Evolutionary conservation across 176 grass and related monocot genomes (phyloP).

Genomic region (Triticum monococcum): DNA sequence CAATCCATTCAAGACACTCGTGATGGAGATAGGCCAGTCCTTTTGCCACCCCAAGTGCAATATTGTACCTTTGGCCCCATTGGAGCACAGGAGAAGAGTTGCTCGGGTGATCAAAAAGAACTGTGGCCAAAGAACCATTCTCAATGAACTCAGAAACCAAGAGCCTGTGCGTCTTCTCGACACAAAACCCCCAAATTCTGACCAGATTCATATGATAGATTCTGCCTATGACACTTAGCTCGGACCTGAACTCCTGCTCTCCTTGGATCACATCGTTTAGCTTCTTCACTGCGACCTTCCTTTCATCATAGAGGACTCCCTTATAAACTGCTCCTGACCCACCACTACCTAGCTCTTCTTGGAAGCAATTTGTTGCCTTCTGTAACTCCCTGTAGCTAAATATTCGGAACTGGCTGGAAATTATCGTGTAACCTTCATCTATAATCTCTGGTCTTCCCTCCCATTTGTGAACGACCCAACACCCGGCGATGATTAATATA

Average conservation of each 20-base stretch:
- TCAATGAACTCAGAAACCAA: constrained; percentile 51
- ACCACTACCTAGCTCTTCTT: constrained; percentile 48
- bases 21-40: constrained; percentile 67
- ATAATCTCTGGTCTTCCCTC: background rate
- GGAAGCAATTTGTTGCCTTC: constrained; percentile 48
- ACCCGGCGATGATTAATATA: constrained; percentile 26
- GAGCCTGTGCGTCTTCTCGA: constrained; percentile 28
- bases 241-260: constrained; percentile 57
- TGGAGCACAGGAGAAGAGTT: background rate
- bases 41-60: constrained; percentile 50
- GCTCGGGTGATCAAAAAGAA: constrained; percentile 14
- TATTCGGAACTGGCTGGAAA: constrained; percentile 41
- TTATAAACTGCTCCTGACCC: constrained; percentile 51
- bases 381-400: constrained; percentile 62
- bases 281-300: constrained; percentile 57
- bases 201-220: constrained; percentile 61
- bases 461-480: constrained; percentile 38
- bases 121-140: constrained; percentile 49
- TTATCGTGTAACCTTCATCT: constrained; percentile 34
- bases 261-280: constrained; percentile 36
- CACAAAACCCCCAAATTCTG: constrained; percentile 45
- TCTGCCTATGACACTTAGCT: constrained; percentile 48
- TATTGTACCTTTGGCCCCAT: constrained; percentile 52
- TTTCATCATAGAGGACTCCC: constrained; percentile 41
- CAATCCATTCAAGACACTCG: constrained; percentile 63